These are phyloP conservation scores for Mortierella sp. DNA, from an alignment of 371 early-diverging fungal genomes.

Conservation along the genomic window DNA sequence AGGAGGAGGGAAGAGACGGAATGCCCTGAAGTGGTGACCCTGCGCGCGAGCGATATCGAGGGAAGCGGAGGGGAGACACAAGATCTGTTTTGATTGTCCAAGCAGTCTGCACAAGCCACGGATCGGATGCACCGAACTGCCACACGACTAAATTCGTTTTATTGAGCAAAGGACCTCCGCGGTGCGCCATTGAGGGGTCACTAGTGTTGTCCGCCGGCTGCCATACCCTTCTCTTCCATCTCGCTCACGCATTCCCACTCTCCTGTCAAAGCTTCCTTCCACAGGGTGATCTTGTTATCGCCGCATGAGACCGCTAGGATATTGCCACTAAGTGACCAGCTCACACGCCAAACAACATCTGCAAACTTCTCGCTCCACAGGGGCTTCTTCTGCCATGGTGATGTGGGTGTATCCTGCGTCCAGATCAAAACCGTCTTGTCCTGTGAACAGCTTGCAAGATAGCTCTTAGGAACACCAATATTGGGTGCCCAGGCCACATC, in stretches of 20 bases:
- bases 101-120: too few species aligned
- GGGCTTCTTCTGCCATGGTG: slow-evolving; percentile 79
- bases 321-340: slow-evolving; percentile 96
- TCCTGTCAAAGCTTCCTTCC: slow-evolving; percentile 94
- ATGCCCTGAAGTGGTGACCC: too few species aligned
- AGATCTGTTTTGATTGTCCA: too few species aligned
- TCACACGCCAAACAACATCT: slow-evolving; percentile 98
- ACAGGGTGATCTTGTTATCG: slow-evolving; percentile 95
- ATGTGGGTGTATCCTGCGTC: slow-evolving; percentile 83
- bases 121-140: too few species aligned
- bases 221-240: slow-evolving; percentile 71
- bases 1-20: not conserved
- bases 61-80: too few species aligned
- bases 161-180: too few species aligned
- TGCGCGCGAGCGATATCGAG: too few species aligned
- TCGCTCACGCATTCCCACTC: slow-evolving; percentile 89
- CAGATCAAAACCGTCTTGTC: slow-evolving; percentile 97
- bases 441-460: slow-evolving; percentile 95
- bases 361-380: slow-evolving; percentile 86
- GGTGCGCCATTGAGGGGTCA: too few species aligned
- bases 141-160: too few species aligned
- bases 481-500: slow-evolving; percentile 98
- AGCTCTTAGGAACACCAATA: slow-evolving; percentile 89
- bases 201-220: slow-evolving; percentile 10
- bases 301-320: slow-evolving; percentile 96